Base-by-base conservation (phyloP, 2,329 filamentous ascomycete species). In the Nigrospora osmanthi region DNA sequence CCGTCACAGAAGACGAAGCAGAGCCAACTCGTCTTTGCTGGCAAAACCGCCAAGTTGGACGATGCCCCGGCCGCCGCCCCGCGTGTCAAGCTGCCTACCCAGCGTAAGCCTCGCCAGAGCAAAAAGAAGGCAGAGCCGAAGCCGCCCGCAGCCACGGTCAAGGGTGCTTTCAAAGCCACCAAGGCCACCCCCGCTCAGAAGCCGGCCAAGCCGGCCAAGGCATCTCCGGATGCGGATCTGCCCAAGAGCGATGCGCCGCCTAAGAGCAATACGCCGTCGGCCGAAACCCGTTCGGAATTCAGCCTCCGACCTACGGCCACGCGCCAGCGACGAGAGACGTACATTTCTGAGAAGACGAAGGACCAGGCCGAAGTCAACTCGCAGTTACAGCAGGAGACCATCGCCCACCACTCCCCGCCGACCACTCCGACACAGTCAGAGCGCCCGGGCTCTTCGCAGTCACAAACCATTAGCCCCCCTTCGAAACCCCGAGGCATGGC, bases 11-110 rank as follows among this genome's bases (percentile, higher is more conserved):
- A 54, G 41, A 46, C 52, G 15, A 80, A 73, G 56, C 79, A 82
- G 54, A 70, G 67, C 50, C 73, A 67, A 49, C 67, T 83, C 31
- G 52, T 59, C 1, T 78, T 80, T 48, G 58, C 55, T 31, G 52
- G 46, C 32, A 47, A 55, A 47, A 38, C 32, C 17, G 17, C 35
- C 35, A 5, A 38, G 42, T 47, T 23, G 46, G 48, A 61, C 60
- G 43, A 41, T 49, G 35, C 49, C 48, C 42, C 56, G 15, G 52
- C 56, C 50, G 55, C 60, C 44, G 48, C 60, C n/a, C 50, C 55
- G 35, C 65, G 64, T 43, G 40, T 59, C 11, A 70, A 66, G 51
- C 60, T 59, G 45, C 39, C 52, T 11, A 50, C 58, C 7, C 55
- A 56, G 42, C 60, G 55, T 14, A 63, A 68, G 35, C 58, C 68